Conservation (phyloP, 257 asterid genomes). For the Penstemon davidsonii region DNA sequence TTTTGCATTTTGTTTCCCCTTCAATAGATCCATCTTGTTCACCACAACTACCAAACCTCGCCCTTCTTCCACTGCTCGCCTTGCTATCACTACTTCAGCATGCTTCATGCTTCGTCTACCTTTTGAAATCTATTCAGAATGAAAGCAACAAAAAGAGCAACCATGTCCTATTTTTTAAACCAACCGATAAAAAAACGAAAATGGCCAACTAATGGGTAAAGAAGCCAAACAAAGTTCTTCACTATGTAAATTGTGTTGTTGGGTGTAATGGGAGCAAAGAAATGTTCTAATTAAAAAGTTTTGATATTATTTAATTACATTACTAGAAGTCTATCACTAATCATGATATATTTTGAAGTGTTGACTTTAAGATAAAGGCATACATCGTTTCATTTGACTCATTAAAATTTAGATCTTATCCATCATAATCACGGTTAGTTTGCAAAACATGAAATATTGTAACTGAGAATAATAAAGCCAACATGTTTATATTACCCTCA, state of each 20-base stretch:
- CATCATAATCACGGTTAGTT: slow-evolving; percentile 10
- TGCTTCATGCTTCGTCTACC: slow-evolving; percentile 85
- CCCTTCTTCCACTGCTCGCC: slow-evolving; percentile 97
- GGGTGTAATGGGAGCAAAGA: too few species aligned
- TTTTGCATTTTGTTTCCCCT: slow-evolving; percentile 55
- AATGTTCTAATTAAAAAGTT: too few species aligned
- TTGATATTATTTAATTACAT: not conserved
- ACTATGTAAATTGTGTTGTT: not conserved
- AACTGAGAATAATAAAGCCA: not conserved
- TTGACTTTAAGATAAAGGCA: not conserved
- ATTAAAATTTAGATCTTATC: not conserved
- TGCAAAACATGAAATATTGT: slow-evolving; percentile 16
- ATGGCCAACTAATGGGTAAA: not conserved
- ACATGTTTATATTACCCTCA: not conserved
- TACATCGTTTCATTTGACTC: slow-evolving; percentile 7
- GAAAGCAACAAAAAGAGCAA: slow-evolving; percentile 14
- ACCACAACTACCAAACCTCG: slow-evolving; percentile 85
- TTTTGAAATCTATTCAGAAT: slow-evolving; percentile 59
- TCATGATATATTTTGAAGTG: not conserved
- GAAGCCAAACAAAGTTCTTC: slow-evolving; percentile 14
- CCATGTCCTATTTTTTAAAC: not conserved
- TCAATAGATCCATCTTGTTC: slow-evolving; percentile 88
- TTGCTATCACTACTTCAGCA: slow-evolving; percentile 92
- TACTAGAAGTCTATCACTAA: not conserved
- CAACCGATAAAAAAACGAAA: not conserved